Base-by-base conservation (phyloP, 2,329 filamentous ascomycete species). In the Hypoxylon sp. region DNA sequence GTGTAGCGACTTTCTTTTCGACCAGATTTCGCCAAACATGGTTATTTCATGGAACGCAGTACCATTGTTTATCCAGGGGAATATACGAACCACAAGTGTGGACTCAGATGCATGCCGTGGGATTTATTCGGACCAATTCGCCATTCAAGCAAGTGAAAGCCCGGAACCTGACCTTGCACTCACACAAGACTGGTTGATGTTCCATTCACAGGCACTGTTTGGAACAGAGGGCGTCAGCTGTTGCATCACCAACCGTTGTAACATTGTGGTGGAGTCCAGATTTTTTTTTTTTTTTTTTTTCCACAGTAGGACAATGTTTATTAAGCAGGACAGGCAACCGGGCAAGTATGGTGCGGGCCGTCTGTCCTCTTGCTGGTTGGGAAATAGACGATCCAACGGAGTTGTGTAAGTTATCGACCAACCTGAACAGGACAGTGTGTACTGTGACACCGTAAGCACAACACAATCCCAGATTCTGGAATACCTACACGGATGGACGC, bases 201-300 rank as follows among this genome's bases (percentile, higher is more conserved):
- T 67, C 70, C 70, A 68, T 61, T 67, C 47, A 63, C 21, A 55
- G 39, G n/a, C 65, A 57, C 63, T 65, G 53, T 71, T 65, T 71
- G 70, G 73, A 71, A 71, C 67, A 72, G 61, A 68, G 69, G 63
- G 60, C 66, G 69, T 67, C 67, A 64, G 61, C 62, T 48, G 71
- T 74, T 71, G 69, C 73, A 74, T 69, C 61, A 63, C 67, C 68
- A 68, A 71, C 72, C 73, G 71, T 60, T 47, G 73, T 75, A 71
- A 65, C 72, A 74, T 74, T 64, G 45, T 46, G 54, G 68, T 68
- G 68, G 68, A 67, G 65, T 67, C 64, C 48, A 62, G 59, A 23
- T 27, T 46, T 61, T 55, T 66, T 60, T 37, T 37, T 46, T 46
- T 46, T 11, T 55, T 46, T 34, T 34, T 25, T 23, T 34, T 46